Conservation (phyloP, 768 basidiomycete species). For the Podaxis pistillaris region DNA sequence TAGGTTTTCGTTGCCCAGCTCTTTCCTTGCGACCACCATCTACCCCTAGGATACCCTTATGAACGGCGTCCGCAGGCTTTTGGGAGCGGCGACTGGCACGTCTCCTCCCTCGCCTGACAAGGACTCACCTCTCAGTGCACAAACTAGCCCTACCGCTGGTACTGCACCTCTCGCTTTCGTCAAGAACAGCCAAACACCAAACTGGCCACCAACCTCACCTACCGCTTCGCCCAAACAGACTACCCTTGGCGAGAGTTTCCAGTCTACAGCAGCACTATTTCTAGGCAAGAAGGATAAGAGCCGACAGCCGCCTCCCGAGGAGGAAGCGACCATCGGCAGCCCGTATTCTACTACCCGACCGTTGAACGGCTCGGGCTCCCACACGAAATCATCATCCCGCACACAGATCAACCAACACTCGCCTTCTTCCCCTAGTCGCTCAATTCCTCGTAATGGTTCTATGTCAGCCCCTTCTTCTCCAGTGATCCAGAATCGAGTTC, state of each 20-base stretch:
- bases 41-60: constrained; percentile 32
- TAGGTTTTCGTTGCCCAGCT: constrained; percentile 19
- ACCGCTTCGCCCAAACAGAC: constrained; percentile 25
- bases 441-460: constrained; percentile 5
- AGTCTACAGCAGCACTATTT: constrained; percentile 42
- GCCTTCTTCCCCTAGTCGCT: constrained; percentile 1
- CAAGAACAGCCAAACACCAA: constrained; percentile 33
- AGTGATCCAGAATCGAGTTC: constrained; percentile 27
- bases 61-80: constrained; percentile 73
- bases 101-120: constrained; percentile 27
- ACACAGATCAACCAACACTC: not conserved
- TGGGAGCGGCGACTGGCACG: constrained; percentile 38
- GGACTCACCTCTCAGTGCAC: constrained; percentile 22
- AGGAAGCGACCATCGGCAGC: constrained; percentile 22
- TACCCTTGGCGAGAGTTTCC: constrained; percentile 27
- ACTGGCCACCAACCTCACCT: constrained; percentile 45
- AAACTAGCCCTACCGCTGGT: constrained; percentile 14
- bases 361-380: constrained; percentile 8
- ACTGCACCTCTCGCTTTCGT: constrained; percentile 10
- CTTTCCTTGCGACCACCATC: constrained; percentile 16
- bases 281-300: constrained; percentile 50
- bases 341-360: constrained; percentile 12
- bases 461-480: constrained; percentile 26
- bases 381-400: not conserved
- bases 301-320: constrained; percentile 26